Conservation (phyloP, 495 filamentous ascomycete species). For the Endocarpon pusillum region DNA sequence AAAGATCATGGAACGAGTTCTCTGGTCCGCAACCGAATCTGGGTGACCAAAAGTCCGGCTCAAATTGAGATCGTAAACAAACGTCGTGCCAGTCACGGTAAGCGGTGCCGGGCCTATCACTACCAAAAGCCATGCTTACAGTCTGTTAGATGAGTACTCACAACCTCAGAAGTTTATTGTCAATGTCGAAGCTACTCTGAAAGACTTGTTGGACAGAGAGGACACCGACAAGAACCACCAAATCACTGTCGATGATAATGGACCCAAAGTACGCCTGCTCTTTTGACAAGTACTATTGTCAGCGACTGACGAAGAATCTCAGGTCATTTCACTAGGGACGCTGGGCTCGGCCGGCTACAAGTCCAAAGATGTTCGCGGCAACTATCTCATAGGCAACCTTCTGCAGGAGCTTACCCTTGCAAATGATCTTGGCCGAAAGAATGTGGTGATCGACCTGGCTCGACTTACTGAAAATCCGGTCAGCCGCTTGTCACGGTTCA, state of each 20-base stretch:
- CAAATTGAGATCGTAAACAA: slow-evolving; percentile 5
- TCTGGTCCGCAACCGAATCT: slow-evolving; percentile 3
- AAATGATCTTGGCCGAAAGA: slow-evolving; percentile 64
- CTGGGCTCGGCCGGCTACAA: slow-evolving; percentile 74
- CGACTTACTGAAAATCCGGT: slow-evolving; percentile 87
- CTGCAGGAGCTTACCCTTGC: slow-evolving; percentile 86
- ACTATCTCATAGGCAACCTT: slow-evolving; percentile 89
- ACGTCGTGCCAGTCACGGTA: slow-evolving; percentile 33
- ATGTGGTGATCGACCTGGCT: slow-evolving; percentile 73
- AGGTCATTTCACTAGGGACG: slow-evolving; percentile 68
- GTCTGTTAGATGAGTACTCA: slow-evolving; percentile 30
- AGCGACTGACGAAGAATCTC: slow-evolving; percentile 3
- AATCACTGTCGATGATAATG: slow-evolving; percentile 90
- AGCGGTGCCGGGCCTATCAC: slow-evolving; percentile 4
- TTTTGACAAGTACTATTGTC: background rate
- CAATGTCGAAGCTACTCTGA: slow-evolving; percentile 57
- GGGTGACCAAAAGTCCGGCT: slow-evolving; percentile 13
- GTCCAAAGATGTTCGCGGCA: slow-evolving; percentile 72
- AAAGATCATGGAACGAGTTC: slow-evolving; percentile 24
- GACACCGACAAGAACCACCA: slow-evolving; percentile 85
- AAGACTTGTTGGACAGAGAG: slow-evolving; percentile 56
- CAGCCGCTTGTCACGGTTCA: slow-evolving; percentile 64
- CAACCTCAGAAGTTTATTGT: slow-evolving; percentile 49
- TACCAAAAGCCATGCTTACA: background rate
- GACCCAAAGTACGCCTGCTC: slow-evolving; percentile 57